phyloP scores from a whole-genome alignment of 768 basidiomycete species.

The Galerina marginata region DNA sequence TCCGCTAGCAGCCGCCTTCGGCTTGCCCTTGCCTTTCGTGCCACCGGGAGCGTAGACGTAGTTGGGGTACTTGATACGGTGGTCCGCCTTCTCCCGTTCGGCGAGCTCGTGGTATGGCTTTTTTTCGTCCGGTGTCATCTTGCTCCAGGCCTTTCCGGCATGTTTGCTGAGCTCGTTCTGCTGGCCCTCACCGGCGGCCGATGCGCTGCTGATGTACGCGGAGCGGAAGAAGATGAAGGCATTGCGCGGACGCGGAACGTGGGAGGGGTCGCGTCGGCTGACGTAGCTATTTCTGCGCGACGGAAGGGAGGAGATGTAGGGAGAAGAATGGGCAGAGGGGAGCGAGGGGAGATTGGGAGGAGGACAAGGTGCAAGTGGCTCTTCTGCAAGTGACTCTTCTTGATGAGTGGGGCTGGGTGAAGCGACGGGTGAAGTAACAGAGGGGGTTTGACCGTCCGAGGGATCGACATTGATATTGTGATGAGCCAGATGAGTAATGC shows the following conservation, averaged over 20 bases:
- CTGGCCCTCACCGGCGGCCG: constrained; percentile 21
- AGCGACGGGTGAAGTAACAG: neutral
- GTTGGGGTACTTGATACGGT: constrained; percentile 31
- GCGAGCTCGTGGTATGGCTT: constrained; percentile 23
- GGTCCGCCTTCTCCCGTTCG: constrained; percentile 29
- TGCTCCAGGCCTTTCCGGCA: constrained; percentile 37
- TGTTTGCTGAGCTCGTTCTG: constrained; percentile 40
- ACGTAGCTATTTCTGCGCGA: constrained; percentile 16
- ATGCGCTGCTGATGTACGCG: constrained; percentile 19
- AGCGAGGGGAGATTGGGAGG: neutral
- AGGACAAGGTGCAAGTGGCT: too few relatives aligned
- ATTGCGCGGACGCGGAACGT: constrained; percentile 43
- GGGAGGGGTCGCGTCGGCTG: constrained; percentile 17
- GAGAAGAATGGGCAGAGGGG: constrained; percentile 1
- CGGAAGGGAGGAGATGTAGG: constrained; percentile 12
- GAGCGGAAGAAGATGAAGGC: constrained; percentile 46
- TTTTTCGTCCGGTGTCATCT: constrained; percentile 27
- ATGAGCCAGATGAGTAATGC: neutral
- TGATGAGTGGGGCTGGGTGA: too few relatives aligned
- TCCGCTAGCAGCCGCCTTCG: neutral
- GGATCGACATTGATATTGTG: neutral
- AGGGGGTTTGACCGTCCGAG: neutral
- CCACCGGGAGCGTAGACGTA: constrained; percentile 32
- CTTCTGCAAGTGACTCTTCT: too few relatives aligned
- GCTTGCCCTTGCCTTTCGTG: constrained; percentile 11